A percentile compares a stretch with the other conserved stretches of the same genome.
phyloP scores from a whole-genome alignment of 768 basidiomycete genomes.

The Hericium rajendrae region DNA sequence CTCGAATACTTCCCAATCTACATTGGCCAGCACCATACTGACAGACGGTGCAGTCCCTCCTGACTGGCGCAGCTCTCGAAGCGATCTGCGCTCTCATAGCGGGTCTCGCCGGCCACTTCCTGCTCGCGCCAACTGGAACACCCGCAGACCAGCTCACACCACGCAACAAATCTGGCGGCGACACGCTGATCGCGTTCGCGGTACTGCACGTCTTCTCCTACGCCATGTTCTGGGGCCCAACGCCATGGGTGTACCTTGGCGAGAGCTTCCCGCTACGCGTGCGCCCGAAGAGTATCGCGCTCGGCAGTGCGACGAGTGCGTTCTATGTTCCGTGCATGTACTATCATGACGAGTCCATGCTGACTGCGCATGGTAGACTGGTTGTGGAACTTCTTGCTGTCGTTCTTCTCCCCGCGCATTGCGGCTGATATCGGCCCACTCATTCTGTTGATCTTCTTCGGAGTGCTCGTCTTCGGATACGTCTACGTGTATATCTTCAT shows the following conservation, averaged over 20 bases:
- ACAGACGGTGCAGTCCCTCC: constrained; percentile 36
- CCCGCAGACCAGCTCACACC: constrained; percentile 37
- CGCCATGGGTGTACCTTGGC: constrained; percentile 64
- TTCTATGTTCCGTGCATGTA: constrained; percentile 2
- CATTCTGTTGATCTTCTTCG: constrained; percentile 70
- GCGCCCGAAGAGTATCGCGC: constrained; percentile 66
- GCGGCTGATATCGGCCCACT: constrained; percentile 58
- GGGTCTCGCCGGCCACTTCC: constrained; percentile 63
- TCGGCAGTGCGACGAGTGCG: constrained; percentile 53
- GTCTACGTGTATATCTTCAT: constrained; percentile 68
- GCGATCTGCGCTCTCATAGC: constrained; percentile 57
- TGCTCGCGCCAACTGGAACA: constrained; percentile 45
- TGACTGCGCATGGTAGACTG: constrained; percentile 27
- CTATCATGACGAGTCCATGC: not conserved
- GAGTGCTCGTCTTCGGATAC: constrained; percentile 60
- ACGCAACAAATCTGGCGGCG: constrained; percentile 51
- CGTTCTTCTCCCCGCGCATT: constrained; percentile 64
- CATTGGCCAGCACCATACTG: not conserved
- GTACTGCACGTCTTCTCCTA: constrained; percentile 68
- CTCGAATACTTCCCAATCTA: not conserved
- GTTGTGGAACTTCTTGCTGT: constrained; percentile 71
- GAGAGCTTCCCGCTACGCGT: constrained; percentile 79
- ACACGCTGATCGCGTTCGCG: constrained; percentile 64
- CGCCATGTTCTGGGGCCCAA: constrained; percentile 70
- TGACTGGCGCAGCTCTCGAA: constrained; percentile 53